Conservation (phyloP, 2,329 filamentous ascomycete genomes). For the Aspergillus fructus region DNA sequence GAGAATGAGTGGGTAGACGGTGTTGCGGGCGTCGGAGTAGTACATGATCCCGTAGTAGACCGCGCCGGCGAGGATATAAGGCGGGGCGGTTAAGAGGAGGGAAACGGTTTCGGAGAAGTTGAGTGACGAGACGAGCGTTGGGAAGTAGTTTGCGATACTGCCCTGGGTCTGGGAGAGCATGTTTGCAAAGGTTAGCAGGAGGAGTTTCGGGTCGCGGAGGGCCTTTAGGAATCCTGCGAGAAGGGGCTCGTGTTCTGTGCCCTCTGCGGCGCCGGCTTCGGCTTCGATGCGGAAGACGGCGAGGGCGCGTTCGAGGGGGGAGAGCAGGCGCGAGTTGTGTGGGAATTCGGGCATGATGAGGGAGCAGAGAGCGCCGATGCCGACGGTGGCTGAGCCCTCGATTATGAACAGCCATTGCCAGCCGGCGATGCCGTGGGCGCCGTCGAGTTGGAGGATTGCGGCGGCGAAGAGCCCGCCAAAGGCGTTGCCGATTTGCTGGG, state of each 20-base stretch:
- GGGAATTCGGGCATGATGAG: constrained; percentile 43
- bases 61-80: constrained; percentile 44
- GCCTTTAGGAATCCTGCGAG: constrained; percentile 27
- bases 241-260: constrained; percentile 32
- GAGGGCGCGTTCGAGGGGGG: constrained; percentile 19
- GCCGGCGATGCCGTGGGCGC: constrained; percentile 44
- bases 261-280: constrained; percentile 42
- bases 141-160: constrained; percentile 29
- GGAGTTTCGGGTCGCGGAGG: constrained; percentile 38
- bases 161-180: constrained; percentile 42
- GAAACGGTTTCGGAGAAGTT: constrained; percentile 36
- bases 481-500: constrained; percentile 27
- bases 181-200: constrained; percentile 40
- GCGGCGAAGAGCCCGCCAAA: constrained; percentile 29
- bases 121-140: constrained; percentile 24
- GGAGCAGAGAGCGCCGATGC: constrained; percentile 30
- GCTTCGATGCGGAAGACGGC: constrained; percentile 30
- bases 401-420: constrained; percentile 56
- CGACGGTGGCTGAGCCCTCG: constrained; percentile 34
- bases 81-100: constrained; percentile 49
- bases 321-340: constrained; percentile 38
- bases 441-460: constrained; percentile 25
- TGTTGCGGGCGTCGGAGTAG: constrained; percentile 41
- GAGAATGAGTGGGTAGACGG: constrained; percentile 35
- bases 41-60: constrained; percentile 38